Evolutionary conservation across 345 rosid genomes (phyloP), one percentile per base, ranked within the genome.

Genomic region (Eucalyptus pumila): DNA sequence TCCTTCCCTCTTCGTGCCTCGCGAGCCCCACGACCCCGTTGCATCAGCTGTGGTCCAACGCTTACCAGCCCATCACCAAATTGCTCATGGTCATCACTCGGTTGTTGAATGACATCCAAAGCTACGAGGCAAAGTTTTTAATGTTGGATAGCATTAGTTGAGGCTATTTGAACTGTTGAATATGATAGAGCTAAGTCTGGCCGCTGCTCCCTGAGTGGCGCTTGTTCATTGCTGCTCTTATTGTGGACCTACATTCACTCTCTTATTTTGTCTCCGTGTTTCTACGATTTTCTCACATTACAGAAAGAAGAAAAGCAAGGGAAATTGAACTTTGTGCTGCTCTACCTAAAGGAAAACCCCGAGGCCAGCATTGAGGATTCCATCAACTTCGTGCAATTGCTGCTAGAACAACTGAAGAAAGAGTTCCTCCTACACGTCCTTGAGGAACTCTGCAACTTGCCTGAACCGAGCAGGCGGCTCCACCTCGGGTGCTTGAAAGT

Each of bases 271-370:
- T 58, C 30, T 58, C 65, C 14, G 0, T 58, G n/a, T 24, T 58
- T 24, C 13, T 26, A 58, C 1, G 65, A 58, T 58, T 58, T 26
- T 27, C 80, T 67, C 80, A 37, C 49, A 80, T 37, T 10, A 12
- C 93, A 95, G 96, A 94, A 90, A 88, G 95, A 94, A 91, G 65
- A 87, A 89, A 91, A 80, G 81, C 91, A 94, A 51, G 97, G 97
- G 85, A 95, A 94, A 89, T 83, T 49, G 34, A 95, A 95, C 90
- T 91, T 89, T 13, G 93, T 93, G 16, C 69, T 90, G 56, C 93
- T 95, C 5, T 90, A 93, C 90, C 21, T 89, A 92, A 92, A 69
- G 87, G 92, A 91, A 40, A 93, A 92, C 87, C 92, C 92, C 19
- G 91, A 72, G 40, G 76, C 85, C 12, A 47, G 51, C 42, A 91